These are phyloP conservation scores for Globisporangium iwayamae DNA, from an alignment of 352 stramenopile genomes.

Conservation along the genomic window DNA sequence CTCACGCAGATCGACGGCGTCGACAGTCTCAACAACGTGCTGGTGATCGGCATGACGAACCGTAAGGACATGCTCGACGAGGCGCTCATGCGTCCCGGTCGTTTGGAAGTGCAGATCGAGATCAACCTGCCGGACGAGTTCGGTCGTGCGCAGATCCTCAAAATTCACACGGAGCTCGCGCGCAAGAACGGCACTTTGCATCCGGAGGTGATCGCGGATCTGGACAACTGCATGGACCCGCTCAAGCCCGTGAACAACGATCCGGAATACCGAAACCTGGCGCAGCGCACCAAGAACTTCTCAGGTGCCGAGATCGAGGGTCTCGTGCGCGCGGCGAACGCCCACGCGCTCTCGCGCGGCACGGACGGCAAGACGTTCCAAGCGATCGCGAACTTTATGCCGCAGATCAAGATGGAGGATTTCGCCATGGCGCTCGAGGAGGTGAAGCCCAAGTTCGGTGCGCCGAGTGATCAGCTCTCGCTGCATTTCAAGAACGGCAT, in stretches of 20 bases:
- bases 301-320: conserved; percentile 98
- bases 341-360: conserved; percentile 77
- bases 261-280: conserved; percentile 87
- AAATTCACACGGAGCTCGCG: conserved; percentile 95
- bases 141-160: conserved; percentile 96
- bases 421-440: conserved; percentile 95
- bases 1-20: conserved; percentile 99
- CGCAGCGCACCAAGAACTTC: conserved; percentile 98
- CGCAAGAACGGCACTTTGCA: conserved; percentile 73
- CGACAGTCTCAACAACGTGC: conserved; percentile 98
- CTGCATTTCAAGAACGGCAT: conserved; percentile 96
- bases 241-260: conserved; percentile 60
- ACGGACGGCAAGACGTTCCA: conserved; percentile 85
- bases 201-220: conserved; percentile 63
- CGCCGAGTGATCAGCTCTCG: conserved; percentile 90
- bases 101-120: conserved; percentile 99
- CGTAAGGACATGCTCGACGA: conserved; percentile 96
- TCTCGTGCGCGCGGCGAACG: conserved; percentile 93
- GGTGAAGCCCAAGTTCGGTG: conserved; percentile 97
- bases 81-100: conserved; percentile 96
- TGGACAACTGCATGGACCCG: conserved; percentile 71
- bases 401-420: conserved; percentile 87
- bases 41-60: conserved; percentile 99
- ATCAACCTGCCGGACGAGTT: conserved; percentile 97
- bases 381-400: conserved; percentile 72